These are phyloP conservation scores for Verticillium nonalfalfae DNA, from an alignment of 2,329 filamentous ascomycete species.

Conservation along the genomic window DNA sequence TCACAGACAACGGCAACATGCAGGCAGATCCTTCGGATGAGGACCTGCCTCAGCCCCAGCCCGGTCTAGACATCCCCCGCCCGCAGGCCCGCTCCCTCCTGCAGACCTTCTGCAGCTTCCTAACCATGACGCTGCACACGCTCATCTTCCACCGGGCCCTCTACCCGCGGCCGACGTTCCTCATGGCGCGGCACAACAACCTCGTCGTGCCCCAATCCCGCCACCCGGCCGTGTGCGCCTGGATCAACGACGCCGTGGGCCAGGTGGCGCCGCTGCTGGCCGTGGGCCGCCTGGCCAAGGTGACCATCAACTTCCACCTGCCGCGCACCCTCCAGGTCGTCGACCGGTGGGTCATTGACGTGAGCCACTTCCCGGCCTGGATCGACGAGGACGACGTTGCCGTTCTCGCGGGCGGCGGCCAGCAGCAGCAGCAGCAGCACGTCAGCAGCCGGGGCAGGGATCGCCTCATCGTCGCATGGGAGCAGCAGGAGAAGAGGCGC, in stretches of 20 bases:
- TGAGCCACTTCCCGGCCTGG: conserved; percentile 43
- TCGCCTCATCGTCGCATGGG: neutral
- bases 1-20: neutral
- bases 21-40: neutral
- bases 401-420: conserved; percentile 15
- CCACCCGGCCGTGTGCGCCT: conserved; percentile 78
- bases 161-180: conserved; percentile 73
- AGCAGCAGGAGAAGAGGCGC: conserved; percentile 6
- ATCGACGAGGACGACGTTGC: conserved; percentile 2
- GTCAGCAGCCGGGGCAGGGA: neutral
- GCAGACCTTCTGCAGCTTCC: conserved; percentile 68
- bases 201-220: conserved; percentile 78
- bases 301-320: conserved; percentile 42
- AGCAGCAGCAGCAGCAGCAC: neutral
- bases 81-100: conserved; percentile 51
- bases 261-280: conserved; percentile 67
- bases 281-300: conserved; percentile 38
- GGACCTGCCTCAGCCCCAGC: neutral
- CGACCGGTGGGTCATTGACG: conserved; percentile 58
- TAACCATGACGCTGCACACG: conserved; percentile 77
- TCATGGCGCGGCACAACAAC: conserved; percentile 75
- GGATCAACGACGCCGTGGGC: conserved; percentile 74
- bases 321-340: conserved; percentile 32
- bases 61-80: conserved; percentile 19
- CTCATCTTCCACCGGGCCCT: conserved; percentile 76